Evolutionary conservation across 306 rosid genomes (phyloP), one percentile per base, ranked within the genome.

Genomic region (Pyrus betulifolia): DNA sequence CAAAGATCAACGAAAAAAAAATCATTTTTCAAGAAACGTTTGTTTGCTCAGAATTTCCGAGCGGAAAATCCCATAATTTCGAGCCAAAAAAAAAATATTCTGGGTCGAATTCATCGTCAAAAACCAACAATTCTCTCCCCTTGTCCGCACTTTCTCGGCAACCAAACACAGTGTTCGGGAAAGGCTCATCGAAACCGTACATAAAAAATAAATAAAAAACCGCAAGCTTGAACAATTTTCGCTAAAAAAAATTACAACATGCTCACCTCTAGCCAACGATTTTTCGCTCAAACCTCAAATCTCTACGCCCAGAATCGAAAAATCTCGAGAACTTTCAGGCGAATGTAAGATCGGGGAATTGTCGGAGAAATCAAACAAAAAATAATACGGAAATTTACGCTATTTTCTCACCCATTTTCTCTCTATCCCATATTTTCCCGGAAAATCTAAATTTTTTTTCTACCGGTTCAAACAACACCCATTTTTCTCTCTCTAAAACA

Each of bases 281-380:
- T 79, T 38, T 28, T 28, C 62, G 76, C 81, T 40, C 78, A 80
- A 86, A 84, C 65, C 76, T 72, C 51, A 57, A 85, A 79, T 44
- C 86, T 82, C 75, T 71, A 22, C 55, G 69, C 76, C 63, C 55
- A 42, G 76, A 68, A 69, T 58, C 10, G 68, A 77, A 86, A 40
- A 83, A 59, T 77, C 78, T 27, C 69, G 83, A 86, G 81, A 83
- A 84, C 72, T 81, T 71, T 68, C 61, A 78, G 80, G 81, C 61
- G 67, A 85, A 86, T 84, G 85, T 75, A 72, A 80, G 88, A 89
- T 86, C 91, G 80, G 78, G 40, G 83, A 75, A 87, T 82, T 76
- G 74, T 71, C 65, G 21, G 75, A 74, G 38, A 84, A 80, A 75
- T 72, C 65, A 58, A 82, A 80, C 61, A 76, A 60, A 57, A 21